Evolutionary conservation across 192 early-diverging fungal species (phyloP), one percentile per base, ranked within the genome.

Genomic region (Gigaspora rosea): DNA sequence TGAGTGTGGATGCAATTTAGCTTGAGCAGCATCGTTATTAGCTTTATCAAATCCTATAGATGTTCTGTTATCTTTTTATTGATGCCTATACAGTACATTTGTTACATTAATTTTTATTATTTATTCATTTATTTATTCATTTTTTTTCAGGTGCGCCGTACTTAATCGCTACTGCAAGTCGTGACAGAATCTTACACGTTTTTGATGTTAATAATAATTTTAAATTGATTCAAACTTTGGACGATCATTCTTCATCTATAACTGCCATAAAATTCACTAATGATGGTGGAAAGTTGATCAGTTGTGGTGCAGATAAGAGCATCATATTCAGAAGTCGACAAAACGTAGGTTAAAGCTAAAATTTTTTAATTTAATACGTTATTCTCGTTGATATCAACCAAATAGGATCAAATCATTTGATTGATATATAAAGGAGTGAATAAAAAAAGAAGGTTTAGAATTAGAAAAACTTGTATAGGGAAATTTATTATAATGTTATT

Each of bases 211-310:
- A 64, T 10, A 78, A 76, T 20, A 75, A 86, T 47, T 93, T 90
- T 62, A 82, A 88, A 13, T 76, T 95, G 13, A 81, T 93, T 9
- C 91, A 94, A 64, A 95, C 93, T 36, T 78, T 95, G 47, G 94
- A 94, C 50, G 94, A 95, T 69, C 94, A 95, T 70, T 93, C 94
- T 57, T 93, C 93, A 1, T 93, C 94, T 1, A 90, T 95, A 4
- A 94, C 92, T 8, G 82, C 86, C 27, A 88, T 95, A 51, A 83
- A 84, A 64, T 95, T 95, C 76, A 82, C 88, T 8, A 83, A 85
- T 58, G 79, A 84, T 66, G 94, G 92, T 16, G 82, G 80, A 22
- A 87, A 84, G 33, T 82, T 95, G 41, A 85, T 95, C 54, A 95
- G 91, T 68, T 94, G 91, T 78, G 92, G 87, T 10, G 93, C 93